Evolutionary conservation across 352 stramenopile genomes (phyloP).

Genomic region (Globisporangium lucens): DNA sequence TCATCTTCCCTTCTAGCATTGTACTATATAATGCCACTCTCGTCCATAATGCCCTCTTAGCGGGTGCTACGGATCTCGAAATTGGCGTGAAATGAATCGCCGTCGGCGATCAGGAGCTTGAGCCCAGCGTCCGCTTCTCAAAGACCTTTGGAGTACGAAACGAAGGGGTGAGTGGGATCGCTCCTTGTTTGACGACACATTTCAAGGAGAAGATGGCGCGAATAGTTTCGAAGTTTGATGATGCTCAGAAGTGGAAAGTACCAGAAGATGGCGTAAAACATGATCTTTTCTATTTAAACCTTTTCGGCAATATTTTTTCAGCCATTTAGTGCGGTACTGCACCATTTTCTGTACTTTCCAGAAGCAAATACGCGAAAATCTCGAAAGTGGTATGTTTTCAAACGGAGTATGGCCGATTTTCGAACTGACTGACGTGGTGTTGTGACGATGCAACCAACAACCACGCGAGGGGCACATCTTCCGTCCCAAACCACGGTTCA

Average conservation of each 20-base stretch:
- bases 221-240: not conserved
- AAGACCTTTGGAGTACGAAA: not conserved
- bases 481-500: not conserved
- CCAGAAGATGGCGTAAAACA: not conserved
- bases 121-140: not conserved
- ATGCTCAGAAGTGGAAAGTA: not conserved
- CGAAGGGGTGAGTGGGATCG: not conserved
- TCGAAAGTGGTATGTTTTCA: not conserved
- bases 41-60: too few relatives aligned
- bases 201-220: not conserved
- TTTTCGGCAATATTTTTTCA: not conserved
- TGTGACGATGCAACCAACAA: conserved; percentile 7
- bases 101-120: not conserved
- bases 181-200: not conserved
- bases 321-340: not conserved
- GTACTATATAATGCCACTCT: too few relatives aligned
- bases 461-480: conserved; percentile 2
- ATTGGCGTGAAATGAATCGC: not conserved
- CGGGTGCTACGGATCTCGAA: too few relatives aligned
- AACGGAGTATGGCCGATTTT: not conserved
- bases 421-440: conserved; percentile 8
- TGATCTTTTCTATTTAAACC: not conserved
- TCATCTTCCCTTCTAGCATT: too few relatives aligned
- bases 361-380: not conserved
- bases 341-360: not conserved